phyloP scores from a whole-genome alignment of 2,329 filamentous ascomycete genomes.

The Helminthosporium solani region DNA sequence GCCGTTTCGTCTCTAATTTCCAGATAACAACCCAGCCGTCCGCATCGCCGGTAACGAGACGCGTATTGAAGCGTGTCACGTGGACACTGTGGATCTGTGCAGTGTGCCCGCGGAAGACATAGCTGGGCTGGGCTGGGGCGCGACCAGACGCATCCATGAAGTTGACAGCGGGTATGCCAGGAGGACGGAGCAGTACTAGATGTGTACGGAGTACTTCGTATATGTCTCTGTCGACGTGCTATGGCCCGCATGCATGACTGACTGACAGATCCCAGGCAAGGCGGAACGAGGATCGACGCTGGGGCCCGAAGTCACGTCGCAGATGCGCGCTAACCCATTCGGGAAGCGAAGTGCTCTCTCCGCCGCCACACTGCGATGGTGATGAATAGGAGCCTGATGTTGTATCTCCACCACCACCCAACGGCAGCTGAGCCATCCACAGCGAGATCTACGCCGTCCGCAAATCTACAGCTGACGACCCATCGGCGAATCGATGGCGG shows the following conservation, averaged over 20 bases:
- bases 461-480: not conserved
- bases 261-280: slow-evolving; percentile 17
- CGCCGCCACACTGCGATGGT: not conserved
- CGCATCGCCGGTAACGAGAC: slow-evolving; percentile 82
- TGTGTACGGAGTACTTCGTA: too few relatives aligned
- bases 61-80: slow-evolving; percentile 71
- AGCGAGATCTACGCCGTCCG: too few relatives aligned
- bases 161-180: not conserved
- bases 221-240: too few relatives aligned
- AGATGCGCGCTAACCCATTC: not conserved
- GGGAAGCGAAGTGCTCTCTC: not conserved
- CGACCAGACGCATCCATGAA: slow-evolving; percentile 32
- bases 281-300: slow-evolving; percentile 33
- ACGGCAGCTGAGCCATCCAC: too few relatives aligned
- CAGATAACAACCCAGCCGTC: slow-evolving; percentile 87
- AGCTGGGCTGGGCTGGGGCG: slow-evolving; percentile 59
- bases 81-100: slow-evolving; percentile 74
- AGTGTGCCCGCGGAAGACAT: slow-evolving; percentile 82
- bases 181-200: too few relatives aligned
- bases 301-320: slow-evolving; percentile 10
- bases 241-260: slow-evolving; percentile 24
- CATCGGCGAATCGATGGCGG: not conserved
- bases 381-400: too few relatives aligned
- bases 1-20: slow-evolving; percentile 78
- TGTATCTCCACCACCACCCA: too few relatives aligned